A percentile compares a stretch with the other conserved stretches of the same genome.
phyloP scores from a whole-genome alignment of 352 stramenopile species.

The Thalassiosira oceanica region DNA sequence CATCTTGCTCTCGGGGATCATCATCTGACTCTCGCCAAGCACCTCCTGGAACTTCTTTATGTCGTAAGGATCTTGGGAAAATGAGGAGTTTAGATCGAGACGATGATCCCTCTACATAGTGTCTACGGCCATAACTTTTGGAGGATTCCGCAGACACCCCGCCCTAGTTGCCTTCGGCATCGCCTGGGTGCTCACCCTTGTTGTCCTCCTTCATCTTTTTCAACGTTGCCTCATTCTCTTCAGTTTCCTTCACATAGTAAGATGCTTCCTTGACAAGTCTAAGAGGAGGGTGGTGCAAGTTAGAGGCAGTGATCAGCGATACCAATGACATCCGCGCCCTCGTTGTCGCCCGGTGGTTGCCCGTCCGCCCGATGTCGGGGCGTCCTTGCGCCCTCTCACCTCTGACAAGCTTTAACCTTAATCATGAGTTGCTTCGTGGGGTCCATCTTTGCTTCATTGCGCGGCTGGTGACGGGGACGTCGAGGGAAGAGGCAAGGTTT shows the following conservation, averaged over 20 bases:
- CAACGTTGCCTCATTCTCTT: constrained; percentile 80
- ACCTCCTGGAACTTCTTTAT: constrained; percentile 86
- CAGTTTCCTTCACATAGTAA: constrained; percentile 82
- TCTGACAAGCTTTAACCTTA: constrained; percentile 77
- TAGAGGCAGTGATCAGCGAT: no score
- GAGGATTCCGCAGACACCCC: no score
- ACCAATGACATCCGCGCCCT: constrained; percentile 1
- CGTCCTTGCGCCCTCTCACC: constrained; percentile 36
- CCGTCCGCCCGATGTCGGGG: no score
- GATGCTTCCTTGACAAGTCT: constrained; percentile 81
- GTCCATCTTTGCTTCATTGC: constrained; percentile 34
- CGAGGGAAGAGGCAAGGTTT: no score
- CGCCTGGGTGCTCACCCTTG: no score
- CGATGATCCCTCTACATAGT: no score
- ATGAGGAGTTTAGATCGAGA: no score
- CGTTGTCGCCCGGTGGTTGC: neutral
- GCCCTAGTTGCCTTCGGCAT: no score
- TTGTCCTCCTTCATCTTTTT: constrained; percentile 80
- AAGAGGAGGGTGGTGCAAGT: neutral
- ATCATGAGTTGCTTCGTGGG: constrained; percentile 74
- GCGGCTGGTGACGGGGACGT: constrained; percentile 19
- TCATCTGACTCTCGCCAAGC: constrained; percentile 84
- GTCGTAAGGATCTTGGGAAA: constrained; percentile 83
- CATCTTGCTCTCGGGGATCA: constrained; percentile 85
- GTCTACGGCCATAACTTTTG: no score